Conservation (phyloP, 257 asterid species). For the Plectranthus barbatus region DNA sequence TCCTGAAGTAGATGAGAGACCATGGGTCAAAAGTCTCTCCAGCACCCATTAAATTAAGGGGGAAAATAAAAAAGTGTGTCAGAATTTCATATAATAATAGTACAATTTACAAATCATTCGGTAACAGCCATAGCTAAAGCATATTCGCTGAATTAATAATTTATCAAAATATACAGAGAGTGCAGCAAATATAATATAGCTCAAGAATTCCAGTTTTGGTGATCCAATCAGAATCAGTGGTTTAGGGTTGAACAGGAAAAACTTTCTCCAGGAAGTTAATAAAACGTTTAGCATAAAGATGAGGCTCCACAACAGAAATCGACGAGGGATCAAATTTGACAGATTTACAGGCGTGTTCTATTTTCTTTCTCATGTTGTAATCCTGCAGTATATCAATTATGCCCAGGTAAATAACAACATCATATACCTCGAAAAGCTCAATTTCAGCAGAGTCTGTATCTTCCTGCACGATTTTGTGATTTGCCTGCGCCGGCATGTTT, state of each 20-base stretch:
- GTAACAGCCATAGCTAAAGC: not conserved
- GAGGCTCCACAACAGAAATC: constrained; percentile 69
- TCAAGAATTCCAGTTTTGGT: no score
- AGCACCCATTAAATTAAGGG: no score
- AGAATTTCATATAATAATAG: no score
- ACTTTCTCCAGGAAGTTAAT: constrained; percentile 53
- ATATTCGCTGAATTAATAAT: not conserved
- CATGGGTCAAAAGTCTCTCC: no score
- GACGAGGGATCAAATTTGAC: constrained; percentile 62
- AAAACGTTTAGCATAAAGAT: constrained; percentile 61
- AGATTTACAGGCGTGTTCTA: constrained; percentile 66
- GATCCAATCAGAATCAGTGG: no score
- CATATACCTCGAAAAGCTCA: constrained; percentile 86
- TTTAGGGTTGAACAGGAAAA: constrained; percentile 41
- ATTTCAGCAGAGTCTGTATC: constrained; percentile 46
- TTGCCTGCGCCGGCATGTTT: constrained; percentile 98
- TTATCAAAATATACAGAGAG: no score
- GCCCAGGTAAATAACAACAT: constrained; percentile 87
- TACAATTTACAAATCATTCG: no score
- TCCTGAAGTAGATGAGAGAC: no score
- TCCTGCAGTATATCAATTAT: constrained; percentile 82
- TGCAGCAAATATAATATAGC: no score
- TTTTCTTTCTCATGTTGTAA: constrained; percentile 69
- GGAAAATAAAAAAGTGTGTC: no score
- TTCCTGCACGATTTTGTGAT: constrained; percentile 48